Percentiles rank a stretch among this genome's conserved stretches.
phyloP scores from a whole-genome alignment of 805 yeast genomes.

The Nadsonia fulvescens region DNA sequence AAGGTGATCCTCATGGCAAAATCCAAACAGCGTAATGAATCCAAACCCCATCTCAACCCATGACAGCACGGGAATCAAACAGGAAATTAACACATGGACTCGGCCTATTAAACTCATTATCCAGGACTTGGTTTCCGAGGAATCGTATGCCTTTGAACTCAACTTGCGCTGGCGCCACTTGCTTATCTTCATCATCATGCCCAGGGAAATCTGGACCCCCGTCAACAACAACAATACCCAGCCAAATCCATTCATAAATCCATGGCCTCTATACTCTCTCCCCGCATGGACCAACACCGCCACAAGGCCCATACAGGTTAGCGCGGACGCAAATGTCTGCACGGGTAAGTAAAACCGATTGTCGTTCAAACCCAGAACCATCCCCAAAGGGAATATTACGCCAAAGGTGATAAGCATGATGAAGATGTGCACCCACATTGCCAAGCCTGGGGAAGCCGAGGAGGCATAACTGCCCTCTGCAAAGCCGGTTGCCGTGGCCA shows the following conservation, averaged over 20 bases:
- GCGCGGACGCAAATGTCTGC: conserved; percentile 18
- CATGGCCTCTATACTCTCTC: conserved; percentile 18
- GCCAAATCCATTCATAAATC: conserved; percentile 20
- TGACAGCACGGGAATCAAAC: conserved; percentile 30
- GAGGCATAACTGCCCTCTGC: too few species aligned
- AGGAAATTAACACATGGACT: conserved; percentile 17
- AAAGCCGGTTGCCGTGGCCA: too few species aligned
- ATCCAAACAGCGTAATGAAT: conserved; percentile 70
- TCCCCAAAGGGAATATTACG: conserved; percentile 22
- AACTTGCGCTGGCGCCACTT: too few species aligned
- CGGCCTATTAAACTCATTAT: too few species aligned
- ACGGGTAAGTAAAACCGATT: conserved; percentile 21
- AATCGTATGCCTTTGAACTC: too few species aligned
- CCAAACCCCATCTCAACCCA: conserved; percentile 73
- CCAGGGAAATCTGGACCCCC: conserved; percentile 18
- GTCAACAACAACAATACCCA: conserved; percentile 17
- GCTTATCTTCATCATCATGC: conserved; percentile 18
- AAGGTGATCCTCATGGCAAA: conserved; percentile 59
- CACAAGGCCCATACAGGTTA: conserved; percentile 22
- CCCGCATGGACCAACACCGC: conserved; percentile 23
- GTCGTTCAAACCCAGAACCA: conserved; percentile 22
- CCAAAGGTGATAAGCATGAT: conserved; percentile 22
- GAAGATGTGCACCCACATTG: conserved; percentile 18
- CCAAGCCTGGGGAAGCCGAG: too few species aligned
- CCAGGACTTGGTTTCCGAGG: too few species aligned